Evolutionary conservation across 495 filamentous ascomycete species (phyloP), one percentile per base, ranked within the genome.

Genomic region (Penicillium maclennaniae): DNA sequence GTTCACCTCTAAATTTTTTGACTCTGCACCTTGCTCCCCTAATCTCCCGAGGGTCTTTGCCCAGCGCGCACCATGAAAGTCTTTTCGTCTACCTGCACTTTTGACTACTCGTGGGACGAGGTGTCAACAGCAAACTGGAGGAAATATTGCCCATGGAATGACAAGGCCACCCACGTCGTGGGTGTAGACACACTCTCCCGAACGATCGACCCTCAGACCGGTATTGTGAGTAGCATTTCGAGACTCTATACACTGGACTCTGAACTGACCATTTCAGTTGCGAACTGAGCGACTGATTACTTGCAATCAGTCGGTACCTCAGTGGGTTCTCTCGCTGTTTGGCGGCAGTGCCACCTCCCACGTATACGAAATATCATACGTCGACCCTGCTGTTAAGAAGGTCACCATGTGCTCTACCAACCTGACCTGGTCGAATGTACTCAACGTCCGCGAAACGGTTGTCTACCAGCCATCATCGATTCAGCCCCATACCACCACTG

Each of bases 111-210:
- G 23, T 98, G 93, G 92, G 87, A 92, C 59, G 95, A 97, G 70
- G 95, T 97, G 31, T 95, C 91, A n/a, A 89, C 90, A n/a, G 90
- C 87, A 60, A 98, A 97, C 80, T 98, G 93, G 93, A 85, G 85
- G 45, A 98, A 98, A 72, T 98, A 98, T 76, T 95, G 89, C 69
- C 91, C 92, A 28, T 97, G 93, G 93, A 98, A 98, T 74, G 83
- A 96, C 58, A 91, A 95, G 70, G 88, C 86, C 1, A 88, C 88
- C 25, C 93, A 98, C 69, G 93, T 98, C 43, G 79, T 95, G 49
- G 91, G 88, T 57, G 95, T 97, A 54, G 93, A 98, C 72, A 97
- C 92, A 4, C 68, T 98, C 50, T 86, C 84, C 38, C 85, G 95
- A 36, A 68, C 64, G n/a, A 80, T 97, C 47, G 93, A 98, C 62